Base-by-base conservation (phyloP, 176 grass and related monocot genomes). In the Melocanna baccifera region DNA sequence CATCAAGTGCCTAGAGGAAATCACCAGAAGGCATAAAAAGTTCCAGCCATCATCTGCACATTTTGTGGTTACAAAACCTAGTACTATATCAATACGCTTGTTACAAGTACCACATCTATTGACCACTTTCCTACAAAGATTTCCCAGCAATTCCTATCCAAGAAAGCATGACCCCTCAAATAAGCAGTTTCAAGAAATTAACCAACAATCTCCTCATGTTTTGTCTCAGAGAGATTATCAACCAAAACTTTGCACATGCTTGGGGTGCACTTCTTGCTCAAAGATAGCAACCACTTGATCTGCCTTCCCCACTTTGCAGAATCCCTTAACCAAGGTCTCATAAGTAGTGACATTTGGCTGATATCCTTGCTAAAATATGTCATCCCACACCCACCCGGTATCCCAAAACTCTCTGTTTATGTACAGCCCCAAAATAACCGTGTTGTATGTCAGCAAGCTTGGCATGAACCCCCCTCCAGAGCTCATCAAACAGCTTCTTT, bases 341-440 rank as follows among this genome's bases (percentile, higher is more conserved):
- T 86, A 91, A 22, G 81, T 86, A 41, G 86, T 65, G 19, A 50
- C 79, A 83, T 91, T 91, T 30, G 91, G 81, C 53, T 61, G 36
- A 59, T 79, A 93, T 64, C 68, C 57, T 43, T 82, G 80, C 62
- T 80, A 82, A 3, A 92, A 53, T 81, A 96, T 96, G 58, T 92
- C 85, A 71, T 88, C 86, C 76, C 87, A 90, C 4, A 91, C 26
- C 42, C 18, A 75, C 12, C 67, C 81, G 43, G 84, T 36, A 50
- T 81, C 12, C 50, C 7, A 59, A 75, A 39, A 55, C 18, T 36
- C 20, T 53, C 2, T 37, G 19, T n/a, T 55, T 37, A 13, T 1
- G 29, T 14, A 47, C 3, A 48, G 11, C 19, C 52, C 19, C 30
- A n/a, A 76, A 22, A 56, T 51, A 52, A 52, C 5, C 16, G 9